A percentile compares a stretch with the other conserved stretches of the same genome.
These are phyloP conservation scores for Aureobasidium musti DNA, from an alignment of 2,329 filamentous ascomycete species.

Conservation along the genomic window DNA sequence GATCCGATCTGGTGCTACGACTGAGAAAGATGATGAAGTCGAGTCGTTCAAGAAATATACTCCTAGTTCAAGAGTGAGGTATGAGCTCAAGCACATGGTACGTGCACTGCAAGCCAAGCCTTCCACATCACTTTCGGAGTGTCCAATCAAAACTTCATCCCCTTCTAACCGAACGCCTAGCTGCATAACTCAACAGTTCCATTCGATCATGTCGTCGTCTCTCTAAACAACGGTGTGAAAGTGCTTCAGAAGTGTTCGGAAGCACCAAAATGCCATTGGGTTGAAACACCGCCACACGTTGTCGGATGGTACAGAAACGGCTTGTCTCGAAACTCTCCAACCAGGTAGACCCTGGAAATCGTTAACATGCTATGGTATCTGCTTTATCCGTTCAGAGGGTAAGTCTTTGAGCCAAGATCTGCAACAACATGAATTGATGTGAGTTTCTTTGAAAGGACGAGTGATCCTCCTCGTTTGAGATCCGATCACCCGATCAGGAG, in stretches of 20 bases:
- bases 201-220: background rate
- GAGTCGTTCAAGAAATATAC: no score
- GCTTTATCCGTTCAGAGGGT: conserved; percentile 76
- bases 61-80: no score
- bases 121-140: conserved; percentile 3
- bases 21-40: background rate
- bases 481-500: conserved; percentile 65
- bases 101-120: conserved; percentile 17
- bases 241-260: background rate
- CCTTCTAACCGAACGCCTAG: background rate
- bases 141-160: conserved; percentile 25
- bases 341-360: conserved; percentile 9
- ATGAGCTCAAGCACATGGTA: background rate
- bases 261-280: background rate
- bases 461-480: conserved; percentile 68
- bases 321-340: conserved; percentile 4
- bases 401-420: conserved; percentile 43
- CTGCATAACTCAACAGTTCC: conserved; percentile 7
- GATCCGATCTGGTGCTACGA: no score
- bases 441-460: conserved; percentile 58
- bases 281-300: background rate
- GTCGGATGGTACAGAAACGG: background rate
- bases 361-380: conserved; percentile 51
- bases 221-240: background rate
- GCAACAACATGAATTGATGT: conserved; percentile 10